Conservation (phyloP, 1,284 basidiomycete genomes). For the Pseudozyma pruni region DNA sequence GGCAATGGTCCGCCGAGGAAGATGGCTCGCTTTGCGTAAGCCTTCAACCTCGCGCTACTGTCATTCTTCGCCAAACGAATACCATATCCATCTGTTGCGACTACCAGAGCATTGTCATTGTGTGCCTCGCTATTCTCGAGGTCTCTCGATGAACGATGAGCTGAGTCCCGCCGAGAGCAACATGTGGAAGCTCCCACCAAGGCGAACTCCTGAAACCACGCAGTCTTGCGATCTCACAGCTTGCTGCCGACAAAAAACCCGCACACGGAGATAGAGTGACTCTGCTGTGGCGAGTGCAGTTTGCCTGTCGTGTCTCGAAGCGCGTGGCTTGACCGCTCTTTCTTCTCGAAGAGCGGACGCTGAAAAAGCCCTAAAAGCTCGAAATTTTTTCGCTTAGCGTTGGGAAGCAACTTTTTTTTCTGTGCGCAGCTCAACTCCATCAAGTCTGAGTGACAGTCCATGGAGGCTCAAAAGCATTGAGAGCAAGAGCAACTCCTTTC, state of each 20-base stretch:
- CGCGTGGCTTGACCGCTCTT: conserved; percentile 14
- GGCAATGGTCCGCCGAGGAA: conserved; percentile 40
- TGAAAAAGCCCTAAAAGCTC: background rate
- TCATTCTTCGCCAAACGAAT: too few relatives aligned
- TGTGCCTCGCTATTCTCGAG: too few relatives aligned
- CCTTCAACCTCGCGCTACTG: background rate
- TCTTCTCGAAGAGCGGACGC: background rate
- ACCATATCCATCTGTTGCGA: too few relatives aligned
- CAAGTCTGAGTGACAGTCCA: too few relatives aligned
- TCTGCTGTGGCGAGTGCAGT: background rate
- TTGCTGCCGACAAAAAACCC: background rate
- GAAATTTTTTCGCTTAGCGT: conserved; percentile 14
- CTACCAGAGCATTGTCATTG: too few relatives aligned
- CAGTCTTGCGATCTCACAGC: background rate
- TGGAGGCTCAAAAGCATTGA: conserved; percentile 11
- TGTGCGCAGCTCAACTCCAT: background rate
- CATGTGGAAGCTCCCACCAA: too few relatives aligned
- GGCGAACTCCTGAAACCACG: too few relatives aligned
- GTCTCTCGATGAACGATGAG: too few relatives aligned
- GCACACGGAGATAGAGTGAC: conserved; percentile 1
- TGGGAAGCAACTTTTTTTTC: conserved; percentile 9
- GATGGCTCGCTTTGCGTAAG: conserved; percentile 37
- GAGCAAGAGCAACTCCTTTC: conserved; percentile 6
- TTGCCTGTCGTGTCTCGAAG: conserved; percentile 3
- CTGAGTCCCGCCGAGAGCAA: too few relatives aligned